phyloP scores from a whole-genome alignment of 2,329 filamentous ascomycete species.

The Clonostachys solani region DNA sequence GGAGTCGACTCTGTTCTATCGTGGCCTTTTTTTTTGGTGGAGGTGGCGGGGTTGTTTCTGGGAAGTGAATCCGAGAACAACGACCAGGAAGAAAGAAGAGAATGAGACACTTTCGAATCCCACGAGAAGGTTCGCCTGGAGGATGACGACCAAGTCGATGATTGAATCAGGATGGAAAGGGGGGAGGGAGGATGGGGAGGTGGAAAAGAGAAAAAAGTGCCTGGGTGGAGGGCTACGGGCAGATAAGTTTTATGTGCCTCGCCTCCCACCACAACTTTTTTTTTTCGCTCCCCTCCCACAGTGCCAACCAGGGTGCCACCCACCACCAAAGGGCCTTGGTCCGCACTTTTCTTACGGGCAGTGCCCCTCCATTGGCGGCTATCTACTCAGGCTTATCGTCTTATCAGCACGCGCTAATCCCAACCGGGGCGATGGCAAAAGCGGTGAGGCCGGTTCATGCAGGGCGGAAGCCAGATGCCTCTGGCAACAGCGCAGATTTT shows the following conservation, averaged over 20 bases:
- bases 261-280: constrained; percentile 8
- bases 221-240: constrained; percentile 9
- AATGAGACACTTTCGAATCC: constrained; percentile 19
- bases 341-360: too few species aligned
- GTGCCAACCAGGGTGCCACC: neutral
- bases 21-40: constrained; percentile 23
- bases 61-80: constrained; percentile 25
- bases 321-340: constrained; percentile 11
- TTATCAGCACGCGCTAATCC: constrained; percentile 12
- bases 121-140: constrained; percentile 32
- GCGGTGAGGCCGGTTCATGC: constrained; percentile 5
- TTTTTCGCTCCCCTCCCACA: constrained; percentile 3
- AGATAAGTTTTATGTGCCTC: constrained; percentile 8
- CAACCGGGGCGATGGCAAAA: constrained; percentile 2
- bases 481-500: neutral
- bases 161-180: constrained; percentile 5
- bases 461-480: neutral
- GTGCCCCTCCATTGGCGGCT: constrained; percentile 11
- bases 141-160: constrained; percentile 30
- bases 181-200: constrained; percentile 20
- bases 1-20: constrained; percentile 38
- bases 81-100: constrained; percentile 17
- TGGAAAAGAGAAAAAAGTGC: constrained; percentile 22
- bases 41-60: constrained; percentile 23
- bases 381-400: constrained; percentile 11